Evolutionary conservation across 352 stramenopile species (phyloP).

Genomic region (Nothophytophthora sp.): DNA sequence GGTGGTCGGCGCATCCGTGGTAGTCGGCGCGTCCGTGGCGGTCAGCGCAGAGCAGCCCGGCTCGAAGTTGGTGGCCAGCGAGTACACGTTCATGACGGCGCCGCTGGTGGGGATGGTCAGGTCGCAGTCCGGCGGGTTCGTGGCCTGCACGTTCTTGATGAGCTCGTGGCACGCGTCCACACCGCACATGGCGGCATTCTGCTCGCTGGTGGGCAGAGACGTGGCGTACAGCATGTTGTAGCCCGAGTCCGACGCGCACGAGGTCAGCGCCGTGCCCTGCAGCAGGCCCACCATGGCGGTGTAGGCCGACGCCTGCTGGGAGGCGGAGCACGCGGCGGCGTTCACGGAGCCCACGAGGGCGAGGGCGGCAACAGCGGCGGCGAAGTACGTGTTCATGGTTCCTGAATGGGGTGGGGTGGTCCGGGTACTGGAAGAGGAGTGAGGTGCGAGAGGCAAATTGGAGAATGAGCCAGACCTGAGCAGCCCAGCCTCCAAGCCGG

Average conservation of each 20-base stretch:
- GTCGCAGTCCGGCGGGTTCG: slow-evolving; percentile 38
- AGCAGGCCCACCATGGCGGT: slow-evolving; percentile 21
- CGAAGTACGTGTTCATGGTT: slow-evolving; percentile 37
- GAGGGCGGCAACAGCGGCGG: slow-evolving; percentile 22
- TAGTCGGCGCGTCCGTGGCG: slow-evolving; percentile 9
- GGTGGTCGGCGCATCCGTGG: too few relatives aligned
- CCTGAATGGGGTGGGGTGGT: neutral
- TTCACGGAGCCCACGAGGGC: slow-evolving; percentile 29
- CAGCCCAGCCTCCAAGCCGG: neutral
- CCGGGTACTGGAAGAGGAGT: slow-evolving; percentile 8
- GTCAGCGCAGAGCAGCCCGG: slow-evolving; percentile 13
- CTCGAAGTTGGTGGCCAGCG: slow-evolving; percentile 33
- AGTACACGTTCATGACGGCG: slow-evolving; percentile 38
- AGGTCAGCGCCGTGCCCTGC: slow-evolving; percentile 9
- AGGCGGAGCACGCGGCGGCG: slow-evolving; percentile 20
- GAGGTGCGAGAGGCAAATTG: slow-evolving; percentile 25
- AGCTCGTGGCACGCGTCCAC: slow-evolving; percentile 28
- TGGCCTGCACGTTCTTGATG: slow-evolving; percentile 27
- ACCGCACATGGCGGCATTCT: slow-evolving; percentile 43
- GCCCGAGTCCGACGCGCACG: slow-evolving; percentile 21
- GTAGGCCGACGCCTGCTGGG: slow-evolving; percentile 24
- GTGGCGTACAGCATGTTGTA: slow-evolving; percentile 43
- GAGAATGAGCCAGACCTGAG: slow-evolving; percentile 20
- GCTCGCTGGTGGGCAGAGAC: slow-evolving; percentile 23
- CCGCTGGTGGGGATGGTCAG: slow-evolving; percentile 39